Base-by-base conservation (phyloP, 352 stramenopile species). In the Globisporangium megalacanthum region DNA sequence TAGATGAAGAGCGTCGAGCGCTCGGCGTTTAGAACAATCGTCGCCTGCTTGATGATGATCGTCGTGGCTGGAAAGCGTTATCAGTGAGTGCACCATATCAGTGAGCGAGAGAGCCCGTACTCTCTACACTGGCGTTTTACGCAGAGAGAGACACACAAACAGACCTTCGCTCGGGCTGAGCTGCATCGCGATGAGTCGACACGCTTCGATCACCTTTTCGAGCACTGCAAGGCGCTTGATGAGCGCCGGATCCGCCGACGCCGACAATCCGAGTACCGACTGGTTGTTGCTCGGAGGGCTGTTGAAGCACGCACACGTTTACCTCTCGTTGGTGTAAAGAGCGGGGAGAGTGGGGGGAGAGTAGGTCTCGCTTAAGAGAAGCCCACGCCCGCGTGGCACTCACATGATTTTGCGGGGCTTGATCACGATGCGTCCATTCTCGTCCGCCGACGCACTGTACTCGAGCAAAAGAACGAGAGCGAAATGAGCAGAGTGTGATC, bases 1-100 rank as follows among this genome's bases (percentile, higher is more conserved):
- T 95, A 84, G 42, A 91, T 89, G 68, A 97, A 98, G 0, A 98
- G 61, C 0, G 90, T 96, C 10, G 89, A 88, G 42, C 89, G 73
- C 53, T 98, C 92, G 5, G 83, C 88, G 41, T 92, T 92, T 25
- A 98, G 77, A 7, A 97, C 72, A 7, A 82, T 78, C 31, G 83
- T 96, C 4, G 86, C 88, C 59, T 95, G 77, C 45, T 90, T 91
- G 54, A 96, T 86, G 61, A 95, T 94, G 41, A 76, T 89, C 31
- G 79, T 83, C 2, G 81, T 94, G 0, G 85, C 83, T 93, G 52
- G 39, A 45, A 37, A 54, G 10, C 10, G 11, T 29, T 33, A 13
- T 33, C 15, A 61, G 19, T 36, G 35, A 54, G 31, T 10, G 31
- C 20, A 61, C 15, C 35, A 37, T 15, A 53, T 19, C 48, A 44